Evolutionary conservation across 1,284 basidiomycete genomes (phyloP).

Genomic region (Vanrija humicola): DNA sequence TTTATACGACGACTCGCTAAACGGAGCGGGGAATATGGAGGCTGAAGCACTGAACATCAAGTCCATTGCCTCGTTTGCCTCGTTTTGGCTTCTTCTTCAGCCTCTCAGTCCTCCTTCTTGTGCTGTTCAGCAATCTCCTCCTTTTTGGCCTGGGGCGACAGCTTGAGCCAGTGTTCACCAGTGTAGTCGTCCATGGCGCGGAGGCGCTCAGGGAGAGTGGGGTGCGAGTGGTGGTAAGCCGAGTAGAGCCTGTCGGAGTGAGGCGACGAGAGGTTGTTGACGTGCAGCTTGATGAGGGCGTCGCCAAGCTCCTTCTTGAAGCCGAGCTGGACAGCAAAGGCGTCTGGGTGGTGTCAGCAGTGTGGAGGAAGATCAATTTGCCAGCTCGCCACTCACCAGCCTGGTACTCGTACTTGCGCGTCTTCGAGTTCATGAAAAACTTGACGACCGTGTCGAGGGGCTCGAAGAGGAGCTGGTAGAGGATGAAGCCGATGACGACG

Average conservation of each 20-base stretch:
- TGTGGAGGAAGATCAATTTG: too few relatives aligned
- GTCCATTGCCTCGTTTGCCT: too few relatives aligned
- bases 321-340: constrained; percentile 45
- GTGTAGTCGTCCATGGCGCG: constrained; percentile 63
- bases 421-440: constrained; percentile 73
- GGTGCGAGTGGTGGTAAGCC: constrained; percentile 82
- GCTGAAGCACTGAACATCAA: too few relatives aligned
- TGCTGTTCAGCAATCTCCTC: background rate
- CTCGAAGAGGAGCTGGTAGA: constrained; percentile 80
- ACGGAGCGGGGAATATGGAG: too few relatives aligned
- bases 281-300: constrained; percentile 76
- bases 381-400: too few relatives aligned
- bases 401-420: constrained; percentile 81
- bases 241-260: constrained; percentile 92
- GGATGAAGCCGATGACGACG: constrained; percentile 79
- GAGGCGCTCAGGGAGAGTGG: constrained; percentile 79
- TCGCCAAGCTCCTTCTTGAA: constrained; percentile 62
- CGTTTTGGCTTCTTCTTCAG: constrained; percentile 9
- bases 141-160: constrained; percentile 3
- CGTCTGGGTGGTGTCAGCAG: constrained; percentile 29
- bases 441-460: constrained; percentile 75
- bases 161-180: constrained; percentile 9
- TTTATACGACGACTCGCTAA: too few relatives aligned
- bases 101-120: constrained; percentile 1
- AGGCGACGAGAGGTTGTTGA: constrained; percentile 84